A percentile compares a stretch with the other conserved stretches of the same genome.
Conservation (phyloP, 176 grass and related monocot species). For the Juncus effusus region DNA sequence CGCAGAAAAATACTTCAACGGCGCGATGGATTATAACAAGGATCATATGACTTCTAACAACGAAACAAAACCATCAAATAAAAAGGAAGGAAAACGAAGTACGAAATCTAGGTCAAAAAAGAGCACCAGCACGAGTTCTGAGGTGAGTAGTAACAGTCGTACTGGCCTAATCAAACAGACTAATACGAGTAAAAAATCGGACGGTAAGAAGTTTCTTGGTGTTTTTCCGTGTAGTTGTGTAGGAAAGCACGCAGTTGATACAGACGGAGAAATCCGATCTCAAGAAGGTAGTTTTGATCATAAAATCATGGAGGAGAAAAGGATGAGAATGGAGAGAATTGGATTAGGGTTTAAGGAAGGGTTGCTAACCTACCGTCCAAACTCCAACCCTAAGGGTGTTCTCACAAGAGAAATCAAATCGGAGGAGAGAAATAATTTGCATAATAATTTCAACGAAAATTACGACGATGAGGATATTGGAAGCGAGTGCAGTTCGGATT, state of each 20-base stretch:
- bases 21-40: slow-evolving; percentile 27
- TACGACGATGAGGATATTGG: slow-evolving; percentile 25
- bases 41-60: slow-evolving; percentile 1
- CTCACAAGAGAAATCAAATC: slow-evolving; percentile 20
- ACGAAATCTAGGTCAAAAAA: slow-evolving; percentile 14
- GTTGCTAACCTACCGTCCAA: slow-evolving; percentile 21
- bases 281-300: background rate
- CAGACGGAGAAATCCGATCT: slow-evolving; percentile 20
- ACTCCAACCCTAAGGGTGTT: slow-evolving; percentile 33
- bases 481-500: slow-evolving; percentile 90
- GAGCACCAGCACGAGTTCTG: slow-evolving; percentile 29
- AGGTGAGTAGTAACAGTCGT: slow-evolving; percentile 46
- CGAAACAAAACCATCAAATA: background rate
- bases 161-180: slow-evolving; percentile 36
- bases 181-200: background rate
- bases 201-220: slow-evolving; percentile 34
- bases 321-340: slow-evolving; percentile 43
- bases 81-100: slow-evolving; percentile 11
- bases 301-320: slow-evolving; percentile 22
- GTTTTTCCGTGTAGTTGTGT: slow-evolving; percentile 49
- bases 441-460: background rate
- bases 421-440: background rate
- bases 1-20: slow-evolving; percentile 68
- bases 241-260: slow-evolving; percentile 41
- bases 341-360: slow-evolving; percentile 25